These are phyloP conservation scores for Cladorrhinum sp. DNA, from an alignment of 2,329 filamentous ascomycete genomes.

Conservation along the genomic window DNA sequence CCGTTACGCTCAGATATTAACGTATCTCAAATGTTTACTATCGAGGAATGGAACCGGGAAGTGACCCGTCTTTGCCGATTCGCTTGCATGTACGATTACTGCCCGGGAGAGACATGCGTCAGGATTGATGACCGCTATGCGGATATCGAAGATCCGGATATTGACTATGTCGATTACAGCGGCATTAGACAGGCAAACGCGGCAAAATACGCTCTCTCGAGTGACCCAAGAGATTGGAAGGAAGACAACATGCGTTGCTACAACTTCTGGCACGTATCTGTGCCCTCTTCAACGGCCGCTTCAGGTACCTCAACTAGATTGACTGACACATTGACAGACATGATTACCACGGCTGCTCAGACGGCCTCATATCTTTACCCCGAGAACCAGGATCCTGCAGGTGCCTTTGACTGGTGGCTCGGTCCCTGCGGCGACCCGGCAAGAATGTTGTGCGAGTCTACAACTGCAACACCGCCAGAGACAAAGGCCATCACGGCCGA, in stretches of 20 bases:
- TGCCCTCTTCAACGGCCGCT: background rate
- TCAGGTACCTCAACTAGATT: too few species aligned
- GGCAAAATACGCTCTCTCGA: background rate
- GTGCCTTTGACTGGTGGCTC: background rate
- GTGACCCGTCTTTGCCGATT: background rate
- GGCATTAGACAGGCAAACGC: background rate
- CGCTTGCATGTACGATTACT: background rate
- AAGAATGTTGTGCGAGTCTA: too few species aligned
- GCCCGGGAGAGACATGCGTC: background rate
- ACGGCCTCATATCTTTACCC: background rate
- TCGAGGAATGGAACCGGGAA: background rate
- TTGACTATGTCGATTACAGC: too few species aligned
- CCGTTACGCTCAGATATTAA: background rate
- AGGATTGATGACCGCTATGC: background rate
- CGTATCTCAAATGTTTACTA: background rate
- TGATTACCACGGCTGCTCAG: background rate
- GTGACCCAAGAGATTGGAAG: background rate
- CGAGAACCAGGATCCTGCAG: background rate
- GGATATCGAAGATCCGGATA: background rate
- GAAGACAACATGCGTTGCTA: background rate
- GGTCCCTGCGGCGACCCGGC: background rate
- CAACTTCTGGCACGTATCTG: background rate
- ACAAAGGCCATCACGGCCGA: too few species aligned
- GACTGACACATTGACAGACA: background rate
- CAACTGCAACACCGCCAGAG: too few species aligned